Evolutionary conservation across 1,139 yeast genomes (phyloP).

Genomic region (Blastobotrys petasosporus): DNA sequence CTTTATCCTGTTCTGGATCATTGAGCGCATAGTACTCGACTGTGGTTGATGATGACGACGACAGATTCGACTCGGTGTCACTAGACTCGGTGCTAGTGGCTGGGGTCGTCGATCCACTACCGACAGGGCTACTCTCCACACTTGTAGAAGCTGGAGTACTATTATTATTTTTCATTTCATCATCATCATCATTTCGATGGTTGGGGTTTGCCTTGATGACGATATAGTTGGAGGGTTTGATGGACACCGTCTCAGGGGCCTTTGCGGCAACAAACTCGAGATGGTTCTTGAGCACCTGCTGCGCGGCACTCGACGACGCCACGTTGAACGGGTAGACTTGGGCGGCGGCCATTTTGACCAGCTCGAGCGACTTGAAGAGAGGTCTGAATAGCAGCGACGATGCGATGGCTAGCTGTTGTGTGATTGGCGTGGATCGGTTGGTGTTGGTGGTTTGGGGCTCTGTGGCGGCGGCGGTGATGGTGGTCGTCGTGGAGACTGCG

Average conservation of each 20-base stretch:
- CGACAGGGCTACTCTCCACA: not conserved
- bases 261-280: conserved; percentile 53
- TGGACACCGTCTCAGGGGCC: conserved; percentile 37
- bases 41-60: not conserved
- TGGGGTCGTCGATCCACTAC: not conserved
- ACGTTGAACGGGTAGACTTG: not conserved
- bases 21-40: conserved; percentile 25
- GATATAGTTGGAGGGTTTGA: conserved; percentile 24
- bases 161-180: not conserved
- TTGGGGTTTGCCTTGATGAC: conserved; percentile 11
- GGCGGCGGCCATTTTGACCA: conserved; percentile 1
- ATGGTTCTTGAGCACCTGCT: conserved; percentile 41
- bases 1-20: conserved; percentile 30
- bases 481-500: too few relatives aligned
- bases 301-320: conserved; percentile 9
- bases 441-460: too few relatives aligned
- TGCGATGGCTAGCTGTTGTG: too few relatives aligned
- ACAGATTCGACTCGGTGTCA: not conserved
- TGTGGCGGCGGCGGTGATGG: too few relatives aligned
- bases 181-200: not conserved
- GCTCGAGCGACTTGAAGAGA: not conserved
- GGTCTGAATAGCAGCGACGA: too few relatives aligned
- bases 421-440: too few relatives aligned
- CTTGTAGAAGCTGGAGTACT: not conserved
- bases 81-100: conserved; percentile 6